These are phyloP conservation scores for Rosa hybrid DNA, from an alignment of 331 rosid genomes.

Conservation along the genomic window DNA sequence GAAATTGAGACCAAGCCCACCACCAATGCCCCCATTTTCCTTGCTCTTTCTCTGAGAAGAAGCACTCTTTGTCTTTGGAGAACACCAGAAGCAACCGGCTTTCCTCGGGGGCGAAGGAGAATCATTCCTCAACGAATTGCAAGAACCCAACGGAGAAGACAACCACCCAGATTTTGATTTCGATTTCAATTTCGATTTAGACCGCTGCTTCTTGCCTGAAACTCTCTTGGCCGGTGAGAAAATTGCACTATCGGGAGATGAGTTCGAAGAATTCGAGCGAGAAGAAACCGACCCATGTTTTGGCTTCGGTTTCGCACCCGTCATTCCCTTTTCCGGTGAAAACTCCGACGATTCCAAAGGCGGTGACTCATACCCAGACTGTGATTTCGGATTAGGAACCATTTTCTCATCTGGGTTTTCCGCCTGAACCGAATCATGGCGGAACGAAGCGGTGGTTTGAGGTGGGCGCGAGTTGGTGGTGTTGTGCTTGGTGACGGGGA, in stretches of 20 bases:
- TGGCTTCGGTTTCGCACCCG: slow-evolving; percentile 22
- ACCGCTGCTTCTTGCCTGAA: not conserved
- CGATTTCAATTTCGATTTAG: not conserved
- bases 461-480: not conserved
- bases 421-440: not conserved
- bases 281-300: slow-evolving; percentile 37
- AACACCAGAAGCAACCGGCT: slow-evolving; percentile 70
- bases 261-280: slow-evolving; percentile 40
- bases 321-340: slow-evolving; percentile 5
- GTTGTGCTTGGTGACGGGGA: slow-evolving; percentile 42
- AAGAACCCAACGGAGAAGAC: slow-evolving; percentile 28
- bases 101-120: slow-evolving; percentile 64
- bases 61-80: slow-evolving; percentile 58
- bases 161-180: slow-evolving; percentile 17
- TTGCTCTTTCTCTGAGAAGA: slow-evolving; percentile 37
- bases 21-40: slow-evolving; percentile 26
- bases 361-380: slow-evolving; percentile 23
- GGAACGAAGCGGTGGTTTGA: slow-evolving; percentile 2
- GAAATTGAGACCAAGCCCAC: slow-evolving; percentile 29
- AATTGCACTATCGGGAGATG: slow-evolving; percentile 47
- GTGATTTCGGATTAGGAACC: slow-evolving; percentile 9
- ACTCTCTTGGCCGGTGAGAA: slow-evolving; percentile 36
- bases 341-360: slow-evolving; percentile 22
- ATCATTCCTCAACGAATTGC: slow-evolving; percentile 21
- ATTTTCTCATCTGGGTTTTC: slow-evolving; percentile 23